Conservation (phyloP, 2,329 filamentous ascomycete genomes). For the Aspergillus texensis region DNA sequence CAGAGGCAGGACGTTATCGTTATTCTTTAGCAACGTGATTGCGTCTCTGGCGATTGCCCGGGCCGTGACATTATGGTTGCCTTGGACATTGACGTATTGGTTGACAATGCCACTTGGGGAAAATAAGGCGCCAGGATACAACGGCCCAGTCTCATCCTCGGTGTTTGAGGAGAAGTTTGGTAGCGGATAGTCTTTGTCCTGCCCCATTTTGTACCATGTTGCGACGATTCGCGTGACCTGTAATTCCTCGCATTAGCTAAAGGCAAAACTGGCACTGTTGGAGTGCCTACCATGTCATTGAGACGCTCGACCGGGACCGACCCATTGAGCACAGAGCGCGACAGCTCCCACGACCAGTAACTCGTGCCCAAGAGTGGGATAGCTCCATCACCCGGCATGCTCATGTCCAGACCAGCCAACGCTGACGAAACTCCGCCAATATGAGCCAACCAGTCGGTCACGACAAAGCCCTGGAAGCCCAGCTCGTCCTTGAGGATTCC, state of each 20-base stretch:
- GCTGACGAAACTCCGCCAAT: constrained; percentile 62
- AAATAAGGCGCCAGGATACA: constrained; percentile 61
- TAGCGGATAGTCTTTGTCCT: constrained; percentile 59
- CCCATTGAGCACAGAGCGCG: constrained; percentile 58
- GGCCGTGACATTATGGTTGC: constrained; percentile 54
- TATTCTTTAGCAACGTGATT: constrained; percentile 66
- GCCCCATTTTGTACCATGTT: constrained; percentile 59
- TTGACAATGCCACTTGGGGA: constrained; percentile 68
- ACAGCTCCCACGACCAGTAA: constrained; percentile 60
- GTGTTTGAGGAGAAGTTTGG: constrained; percentile 66
- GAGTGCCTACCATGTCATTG: constrained; percentile 50
- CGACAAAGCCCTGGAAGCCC: constrained; percentile 71
- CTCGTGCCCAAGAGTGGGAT: constrained; percentile 56
- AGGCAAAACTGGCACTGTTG: rapidly evolving
- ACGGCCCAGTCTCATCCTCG: constrained; percentile 54
- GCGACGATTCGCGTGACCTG: constrained; percentile 59
- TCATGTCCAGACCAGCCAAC: constrained; percentile 68
- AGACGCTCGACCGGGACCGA: constrained; percentile 59
- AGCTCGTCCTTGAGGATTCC: constrained; percentile 73
- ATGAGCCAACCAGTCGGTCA: constrained; percentile 71
- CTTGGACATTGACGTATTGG: constrained; percentile 65
- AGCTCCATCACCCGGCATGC: constrained; percentile 65
- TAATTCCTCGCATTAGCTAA: constrained; percentile 10
- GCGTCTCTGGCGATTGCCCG: constrained; percentile 57
- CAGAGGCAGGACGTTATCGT: constrained; percentile 57